Conservation (phyloP, 2,329 filamentous ascomycete genomes). For the Cordyceps sp. region DNA sequence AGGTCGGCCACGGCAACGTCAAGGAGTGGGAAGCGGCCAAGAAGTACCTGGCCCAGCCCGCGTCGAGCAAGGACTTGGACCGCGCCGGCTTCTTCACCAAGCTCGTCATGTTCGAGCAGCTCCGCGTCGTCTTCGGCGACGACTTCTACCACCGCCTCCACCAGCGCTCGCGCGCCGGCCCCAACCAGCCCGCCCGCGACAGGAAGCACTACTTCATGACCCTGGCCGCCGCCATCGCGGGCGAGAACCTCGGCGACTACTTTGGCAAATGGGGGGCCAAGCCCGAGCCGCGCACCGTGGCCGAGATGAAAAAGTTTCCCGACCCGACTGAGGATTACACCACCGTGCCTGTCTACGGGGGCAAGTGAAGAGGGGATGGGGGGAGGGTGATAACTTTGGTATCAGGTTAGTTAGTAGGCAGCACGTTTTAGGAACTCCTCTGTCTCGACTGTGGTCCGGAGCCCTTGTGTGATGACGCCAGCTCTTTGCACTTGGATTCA, state of each 20-base stretch:
- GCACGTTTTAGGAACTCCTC: no score
- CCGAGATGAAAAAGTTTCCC: background rate
- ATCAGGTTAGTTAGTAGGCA: no score
- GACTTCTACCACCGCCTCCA: background rate
- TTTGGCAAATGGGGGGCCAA: background rate
- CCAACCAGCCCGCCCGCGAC: background rate
- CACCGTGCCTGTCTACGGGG: background rate
- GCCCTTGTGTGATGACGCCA: no score
- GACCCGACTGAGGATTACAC: background rate
- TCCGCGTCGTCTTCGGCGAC: background rate
- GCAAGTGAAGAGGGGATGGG: no score
- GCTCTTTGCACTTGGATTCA: no score
- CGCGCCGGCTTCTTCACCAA: background rate
- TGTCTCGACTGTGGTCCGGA: no score
- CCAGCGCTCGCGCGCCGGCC: background rate
- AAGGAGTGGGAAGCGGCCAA: conserved; percentile 2
- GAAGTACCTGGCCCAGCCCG: background rate
- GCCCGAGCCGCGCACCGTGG: background rate
- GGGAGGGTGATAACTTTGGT: no score
- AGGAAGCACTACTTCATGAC: conserved; percentile 1
- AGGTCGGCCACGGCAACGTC: background rate
- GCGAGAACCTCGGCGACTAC: background rate
- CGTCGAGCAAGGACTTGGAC: conserved; percentile 1
- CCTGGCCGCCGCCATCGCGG: background rate
- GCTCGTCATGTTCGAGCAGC: conserved; percentile 1